Evolutionary conservation across 352 stramenopile genomes (phyloP).

Genomic region (Phytophthora cryptogea): DNA sequence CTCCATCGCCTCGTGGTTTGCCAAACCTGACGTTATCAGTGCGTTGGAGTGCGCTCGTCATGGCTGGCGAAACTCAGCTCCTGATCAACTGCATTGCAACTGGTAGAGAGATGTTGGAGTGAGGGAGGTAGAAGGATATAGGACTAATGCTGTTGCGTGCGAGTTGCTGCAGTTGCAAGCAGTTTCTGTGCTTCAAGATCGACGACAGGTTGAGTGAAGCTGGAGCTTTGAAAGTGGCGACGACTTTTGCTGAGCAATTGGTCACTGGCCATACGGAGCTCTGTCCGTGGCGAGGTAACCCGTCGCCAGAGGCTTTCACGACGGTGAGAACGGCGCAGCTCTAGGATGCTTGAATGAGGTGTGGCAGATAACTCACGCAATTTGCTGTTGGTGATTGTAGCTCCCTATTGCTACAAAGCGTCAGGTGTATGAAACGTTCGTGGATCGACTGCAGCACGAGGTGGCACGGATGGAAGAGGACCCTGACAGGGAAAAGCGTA

Average conservation of each 20-base stretch:
- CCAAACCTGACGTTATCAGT: conserved; percentile 54
- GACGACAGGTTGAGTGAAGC: conserved; percentile 48
- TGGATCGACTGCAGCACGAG: conserved; percentile 21
- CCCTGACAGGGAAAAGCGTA: conserved; percentile 16
- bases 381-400: conserved; percentile 15
- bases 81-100: conserved; percentile 52
- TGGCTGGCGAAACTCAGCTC: conserved; percentile 53
- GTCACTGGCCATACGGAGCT: conserved; percentile 43
- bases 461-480: conserved; percentile 20
- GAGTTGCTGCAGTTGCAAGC: conserved; percentile 39
- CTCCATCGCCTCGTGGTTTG: conserved; percentile 62
- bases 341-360: neutral
- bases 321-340: conserved; percentile 33
- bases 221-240: conserved; percentile 42
- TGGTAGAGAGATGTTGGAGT: conserved; percentile 23
- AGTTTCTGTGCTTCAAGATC: conserved; percentile 59
- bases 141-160: conserved; percentile 13
- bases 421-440: conserved; percentile 36
- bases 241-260: conserved; percentile 46
- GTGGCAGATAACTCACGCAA: neutral
- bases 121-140: neutral
- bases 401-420: conserved; percentile 41
- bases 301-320: conserved; percentile 58
- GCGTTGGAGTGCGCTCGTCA: conserved; percentile 53
- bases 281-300: conserved; percentile 67